Percentiles rank a stretch among this genome's conserved stretches.
These are phyloP conservation scores for Dryas octopetala DNA, from an alignment of 306 rosid genomes.

Conservation along the genomic window DNA sequence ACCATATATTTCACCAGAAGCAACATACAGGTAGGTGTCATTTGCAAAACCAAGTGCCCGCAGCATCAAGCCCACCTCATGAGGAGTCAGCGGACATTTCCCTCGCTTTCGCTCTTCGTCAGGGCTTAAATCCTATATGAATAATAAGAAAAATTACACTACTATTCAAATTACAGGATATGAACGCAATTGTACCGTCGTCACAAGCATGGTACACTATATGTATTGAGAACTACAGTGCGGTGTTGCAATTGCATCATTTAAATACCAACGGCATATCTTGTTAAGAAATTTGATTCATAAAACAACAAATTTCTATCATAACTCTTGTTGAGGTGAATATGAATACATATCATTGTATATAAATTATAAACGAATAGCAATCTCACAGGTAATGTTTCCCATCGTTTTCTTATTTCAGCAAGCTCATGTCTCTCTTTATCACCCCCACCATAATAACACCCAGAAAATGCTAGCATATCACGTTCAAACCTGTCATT, in stretches of 20 bases:
- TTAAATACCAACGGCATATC: background rate
- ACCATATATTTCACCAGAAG: slow-evolving; percentile 98
- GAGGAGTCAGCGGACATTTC: slow-evolving; percentile 96
- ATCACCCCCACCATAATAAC: slow-evolving; percentile 98
- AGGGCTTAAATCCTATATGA: slow-evolving; percentile 76
- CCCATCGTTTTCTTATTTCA: slow-evolving; percentile 98
- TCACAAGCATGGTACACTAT: background rate
- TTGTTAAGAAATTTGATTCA: background rate
- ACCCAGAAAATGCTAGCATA: slow-evolving; percentile 99
- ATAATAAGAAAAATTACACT: slow-evolving; percentile 17
- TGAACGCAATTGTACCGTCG: background rate
- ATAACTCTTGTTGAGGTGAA: slow-evolving; percentile 9
- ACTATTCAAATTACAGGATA: slow-evolving; percentile 19
- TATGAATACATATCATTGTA: slow-evolving; percentile 5
- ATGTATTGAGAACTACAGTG: background rate
- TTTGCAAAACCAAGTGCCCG: slow-evolving; percentile 92
- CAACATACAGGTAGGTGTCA: slow-evolving; percentile 86
- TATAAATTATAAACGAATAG: slow-evolving; percentile 19
- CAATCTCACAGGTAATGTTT: slow-evolving; percentile 88
- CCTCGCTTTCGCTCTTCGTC: slow-evolving; percentile 93
- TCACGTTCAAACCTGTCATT: slow-evolving; percentile 93
- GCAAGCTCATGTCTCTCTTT: slow-evolving; percentile 87
- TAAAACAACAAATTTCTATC: background rate
- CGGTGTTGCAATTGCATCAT: background rate
- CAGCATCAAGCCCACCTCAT: slow-evolving; percentile 93